A percentile compares a stretch with the other conserved stretches of the same genome.
Evolutionary conservation across 2,329 filamentous ascomycete species (phyloP).

Genomic region (Aspergillus aculeatus): DNA sequence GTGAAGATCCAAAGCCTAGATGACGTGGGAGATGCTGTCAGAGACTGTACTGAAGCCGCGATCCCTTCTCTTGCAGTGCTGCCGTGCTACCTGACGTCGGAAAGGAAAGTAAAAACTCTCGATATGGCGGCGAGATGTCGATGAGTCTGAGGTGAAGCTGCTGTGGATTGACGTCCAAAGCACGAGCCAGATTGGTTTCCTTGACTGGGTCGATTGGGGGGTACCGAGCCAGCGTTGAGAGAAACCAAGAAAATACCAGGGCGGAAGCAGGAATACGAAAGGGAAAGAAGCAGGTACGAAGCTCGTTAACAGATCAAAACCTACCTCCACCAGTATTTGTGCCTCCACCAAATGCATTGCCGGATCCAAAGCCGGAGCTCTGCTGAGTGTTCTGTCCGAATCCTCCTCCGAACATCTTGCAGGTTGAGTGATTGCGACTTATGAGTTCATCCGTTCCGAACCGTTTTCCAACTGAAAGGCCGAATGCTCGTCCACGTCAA

Average conservation of each 20-base stretch:
- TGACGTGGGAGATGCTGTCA: conserved; percentile 39
- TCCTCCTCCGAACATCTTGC: conserved; percentile 44
- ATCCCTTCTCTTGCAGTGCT: conserved; percentile 31
- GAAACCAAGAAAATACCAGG: conserved; percentile 5
- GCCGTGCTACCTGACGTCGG: conserved; percentile 29
- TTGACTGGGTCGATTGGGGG: conserved; percentile 5
- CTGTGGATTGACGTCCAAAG: conserved; percentile 32
- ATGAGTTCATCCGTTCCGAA: conserved; percentile 33
- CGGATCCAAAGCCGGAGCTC: conserved; percentile 42
- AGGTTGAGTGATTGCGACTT: conserved; percentile 23
- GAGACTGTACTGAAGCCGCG: conserved; percentile 37
- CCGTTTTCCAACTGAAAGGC: not conserved
- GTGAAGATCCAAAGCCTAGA: conserved; percentile 43
- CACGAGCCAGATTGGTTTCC: conserved; percentile 23
- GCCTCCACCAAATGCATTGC: conserved; percentile 34
- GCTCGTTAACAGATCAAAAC: conserved; percentile 17
- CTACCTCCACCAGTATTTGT: conserved; percentile 39
- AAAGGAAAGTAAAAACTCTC: conserved; percentile 10
- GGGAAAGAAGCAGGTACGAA: conserved; percentile 13
- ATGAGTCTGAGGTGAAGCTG: conserved; percentile 22
- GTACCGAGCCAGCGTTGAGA: conserved; percentile 3
- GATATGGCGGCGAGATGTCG: conserved; percentile 18
- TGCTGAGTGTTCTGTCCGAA: conserved; percentile 60
- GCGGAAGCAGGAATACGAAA: conserved; percentile 4
- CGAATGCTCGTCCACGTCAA: not conserved